Evolutionary conservation across 306 rosid species (phyloP), one percentile per base, ranked within the genome.

Genomic region (Citrullus amarus): DNA sequence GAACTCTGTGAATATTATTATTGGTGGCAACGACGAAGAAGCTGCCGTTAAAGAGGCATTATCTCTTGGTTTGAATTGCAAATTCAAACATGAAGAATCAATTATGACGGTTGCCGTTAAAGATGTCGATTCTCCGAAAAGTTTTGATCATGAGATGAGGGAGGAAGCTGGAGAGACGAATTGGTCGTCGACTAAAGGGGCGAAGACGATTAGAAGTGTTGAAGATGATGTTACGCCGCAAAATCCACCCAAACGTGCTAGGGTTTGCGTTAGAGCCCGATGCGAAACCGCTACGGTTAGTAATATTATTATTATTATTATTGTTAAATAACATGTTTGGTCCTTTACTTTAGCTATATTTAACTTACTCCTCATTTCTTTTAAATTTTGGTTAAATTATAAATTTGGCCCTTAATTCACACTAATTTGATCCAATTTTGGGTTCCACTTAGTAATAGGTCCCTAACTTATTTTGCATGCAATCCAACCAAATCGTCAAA

Each of bases 201-300:
- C 28, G 17, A 88, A 83, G 84, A 65, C 86, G 5, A 76, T 30
- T 67, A 81, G 60, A 82, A 78, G 16, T 16, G 80, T 57, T 15
- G 90, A 85, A 11, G 81, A 81, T 80, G 88, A 83, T 71, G 80
- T 59, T 80, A 62, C 85, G 22, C 91, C 79, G 43, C 83, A 70
- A 2, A 62, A 80, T 75, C 87, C 67, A 2, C 78, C 77, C 53
- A 92, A 92, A 88, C 88, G 86, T 58, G 55, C 92, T 77, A 90
- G 96, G 84, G 96, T 92, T 87, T 89, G 87, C 4, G 85, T 92
- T 25, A 81, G 93, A 88, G 93, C 89, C 6, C 86, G 92, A 79
- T 90, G 97, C 14, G 89, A 92, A 36, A 78, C 88, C 6, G 91
- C 84, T 46, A 92, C 91, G 77, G 96, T 92, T 48, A 84, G 89